Percentiles rank a stretch among this genome's conserved stretches.
Evolutionary conservation across 1,284 basidiomycete genomes (phyloP).

Genomic region (Inonotus obliquus): DNA sequence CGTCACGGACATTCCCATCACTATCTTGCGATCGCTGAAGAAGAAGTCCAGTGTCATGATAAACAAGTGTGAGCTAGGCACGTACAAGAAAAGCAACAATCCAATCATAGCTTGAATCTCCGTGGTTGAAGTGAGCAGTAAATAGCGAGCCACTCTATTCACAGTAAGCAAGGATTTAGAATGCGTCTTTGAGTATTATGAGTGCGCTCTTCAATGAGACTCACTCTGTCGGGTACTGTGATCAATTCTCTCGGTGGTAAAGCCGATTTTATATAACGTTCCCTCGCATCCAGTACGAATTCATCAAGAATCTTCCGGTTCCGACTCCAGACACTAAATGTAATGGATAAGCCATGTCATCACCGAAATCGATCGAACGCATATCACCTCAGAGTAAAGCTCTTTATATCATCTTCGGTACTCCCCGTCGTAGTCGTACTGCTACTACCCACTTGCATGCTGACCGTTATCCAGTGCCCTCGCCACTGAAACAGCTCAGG

Average conservation of each 20-base stretch:
- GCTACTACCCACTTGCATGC: background rate
- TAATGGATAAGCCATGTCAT: no score
- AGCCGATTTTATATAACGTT: conserved; percentile 10
- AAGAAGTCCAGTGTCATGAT: background rate
- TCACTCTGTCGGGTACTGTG: conserved; percentile 8
- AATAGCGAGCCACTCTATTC: conserved; percentile 7
- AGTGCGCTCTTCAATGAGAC: background rate
- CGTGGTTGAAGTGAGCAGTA: conserved; percentile 11
- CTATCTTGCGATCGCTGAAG: background rate
- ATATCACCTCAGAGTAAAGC: conserved; percentile 12
- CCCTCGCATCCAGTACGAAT: conserved; percentile 16
- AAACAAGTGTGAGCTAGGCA: background rate
- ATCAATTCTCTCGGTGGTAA: conserved; percentile 11
- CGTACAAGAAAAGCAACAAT: conserved; percentile 14
- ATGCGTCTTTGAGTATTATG: background rate
- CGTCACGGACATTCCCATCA: background rate
- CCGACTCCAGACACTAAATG: conserved; percentile 17
- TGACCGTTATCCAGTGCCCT: conserved; percentile 14
- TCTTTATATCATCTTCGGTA: no score
- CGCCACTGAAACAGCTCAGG: conserved; percentile 15
- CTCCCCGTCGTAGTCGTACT: background rate
- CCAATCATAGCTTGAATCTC: conserved; percentile 16
- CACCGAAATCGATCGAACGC: background rate
- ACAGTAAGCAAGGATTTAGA: background rate
- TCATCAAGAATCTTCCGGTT: conserved; percentile 17